Conservation (phyloP, 805 yeast species). For the Myxozyma udenii region DNA sequence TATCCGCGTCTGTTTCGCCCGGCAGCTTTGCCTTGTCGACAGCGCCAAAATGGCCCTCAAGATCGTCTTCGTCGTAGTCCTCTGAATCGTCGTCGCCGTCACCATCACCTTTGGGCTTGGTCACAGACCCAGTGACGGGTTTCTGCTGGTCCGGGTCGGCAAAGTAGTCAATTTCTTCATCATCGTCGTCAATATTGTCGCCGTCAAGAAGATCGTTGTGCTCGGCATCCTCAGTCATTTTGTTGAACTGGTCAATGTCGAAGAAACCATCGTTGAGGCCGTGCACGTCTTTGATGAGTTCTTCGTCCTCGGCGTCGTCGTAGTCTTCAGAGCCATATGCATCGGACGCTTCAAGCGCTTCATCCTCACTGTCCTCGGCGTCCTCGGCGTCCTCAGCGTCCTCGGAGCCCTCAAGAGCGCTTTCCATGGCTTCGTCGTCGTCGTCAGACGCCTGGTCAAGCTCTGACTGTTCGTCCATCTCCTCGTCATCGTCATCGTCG, state of each 20-base stretch:
- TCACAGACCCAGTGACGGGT: not conserved
- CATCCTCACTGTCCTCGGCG: slow-evolving; percentile 35
- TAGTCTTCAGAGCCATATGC: slow-evolving; percentile 27
- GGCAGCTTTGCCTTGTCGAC: not conserved
- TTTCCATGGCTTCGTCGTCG: slow-evolving; percentile 16
- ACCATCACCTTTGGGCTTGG: not conserved
- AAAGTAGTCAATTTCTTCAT: slow-evolving; percentile 48
- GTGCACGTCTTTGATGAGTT: slow-evolving; percentile 47
- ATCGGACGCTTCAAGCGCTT: slow-evolving; percentile 43
- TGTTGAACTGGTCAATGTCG: slow-evolving; percentile 78
- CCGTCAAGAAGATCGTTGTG: slow-evolving; percentile 31
- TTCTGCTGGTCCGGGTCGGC: slow-evolving; percentile 34
- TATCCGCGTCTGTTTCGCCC: slow-evolving; percentile 16
- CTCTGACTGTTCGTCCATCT: slow-evolving; percentile 26
- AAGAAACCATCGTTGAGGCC: slow-evolving; percentile 83
- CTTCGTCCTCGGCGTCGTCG: slow-evolving; percentile 36
- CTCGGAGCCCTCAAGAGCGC: slow-evolving; percentile 29
- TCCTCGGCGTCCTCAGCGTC: slow-evolving; percentile 24
- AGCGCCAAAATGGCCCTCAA: slow-evolving; percentile 40
- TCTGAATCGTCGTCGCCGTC: slow-evolving; percentile 14
- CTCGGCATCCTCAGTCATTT: slow-evolving; percentile 54
- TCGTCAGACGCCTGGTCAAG: slow-evolving; percentile 22
- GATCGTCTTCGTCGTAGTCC: slow-evolving; percentile 38
- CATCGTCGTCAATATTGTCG: slow-evolving; percentile 46
- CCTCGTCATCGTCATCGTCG: slow-evolving; percentile 29